phyloP scores from a whole-genome alignment of 495 filamentous ascomycete species.

The Hypoxylon rickii region DNA sequence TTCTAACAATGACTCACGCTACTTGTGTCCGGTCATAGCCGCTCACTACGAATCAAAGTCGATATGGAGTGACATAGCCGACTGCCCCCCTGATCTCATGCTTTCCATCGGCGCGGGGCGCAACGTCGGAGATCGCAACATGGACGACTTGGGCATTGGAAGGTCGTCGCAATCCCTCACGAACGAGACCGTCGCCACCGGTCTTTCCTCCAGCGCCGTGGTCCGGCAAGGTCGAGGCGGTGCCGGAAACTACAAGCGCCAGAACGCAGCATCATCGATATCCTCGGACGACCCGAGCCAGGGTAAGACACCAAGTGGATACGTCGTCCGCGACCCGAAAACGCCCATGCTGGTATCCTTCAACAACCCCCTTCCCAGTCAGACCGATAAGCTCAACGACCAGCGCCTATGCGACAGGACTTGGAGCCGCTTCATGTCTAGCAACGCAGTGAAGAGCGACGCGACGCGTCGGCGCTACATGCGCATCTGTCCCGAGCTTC shows the following conservation, averaged over 20 bases:
- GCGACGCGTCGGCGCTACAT: slow-evolving; percentile 31
- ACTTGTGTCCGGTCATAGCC: slow-evolving; percentile 54
- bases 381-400: slow-evolving; percentile 35
- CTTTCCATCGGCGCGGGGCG: slow-evolving; percentile 53
- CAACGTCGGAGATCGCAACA: slow-evolving; percentile 31
- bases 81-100: slow-evolving; percentile 50
- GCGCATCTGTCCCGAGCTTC: slow-evolving; percentile 40
- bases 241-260: slow-evolving; percentile 38
- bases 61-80: slow-evolving; percentile 49
- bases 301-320: slow-evolving; percentile 20
- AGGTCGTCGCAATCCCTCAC: slow-evolving; percentile 28
- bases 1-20: slow-evolving; percentile 50
- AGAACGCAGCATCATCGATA: slow-evolving; percentile 12
- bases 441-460: slow-evolving; percentile 18
- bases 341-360: slow-evolving; percentile 35
- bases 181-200: slow-evolving; percentile 27
- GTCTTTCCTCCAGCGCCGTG: slow-evolving; percentile 19
- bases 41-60: slow-evolving; percentile 53
- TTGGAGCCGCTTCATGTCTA: slow-evolving; percentile 39
- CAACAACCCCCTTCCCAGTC: slow-evolving; percentile 33
- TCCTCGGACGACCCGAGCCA: not conserved
- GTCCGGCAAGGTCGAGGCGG: slow-evolving; percentile 35
- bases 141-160: slow-evolving; percentile 13
- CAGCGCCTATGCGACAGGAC: slow-evolving; percentile 36
- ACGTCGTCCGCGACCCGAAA: slow-evolving; percentile 35